A percentile compares a stretch with the other conserved stretches of the same genome.
phyloP scores from a whole-genome alignment of 176 grass and related monocot species.

The Carex scoparia region DNA sequence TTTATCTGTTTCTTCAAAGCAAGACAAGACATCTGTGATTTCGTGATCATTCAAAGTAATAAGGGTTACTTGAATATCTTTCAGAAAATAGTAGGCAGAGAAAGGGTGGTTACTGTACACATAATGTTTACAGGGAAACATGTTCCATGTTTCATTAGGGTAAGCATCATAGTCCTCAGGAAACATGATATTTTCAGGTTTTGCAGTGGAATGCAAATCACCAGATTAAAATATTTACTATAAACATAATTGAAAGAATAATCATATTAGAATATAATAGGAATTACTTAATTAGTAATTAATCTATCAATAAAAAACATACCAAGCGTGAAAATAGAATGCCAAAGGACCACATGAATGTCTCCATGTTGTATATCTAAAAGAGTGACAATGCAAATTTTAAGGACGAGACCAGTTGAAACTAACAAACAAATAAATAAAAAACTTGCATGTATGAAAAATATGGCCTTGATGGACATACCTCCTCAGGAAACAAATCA shows the following conservation, averaged over 20 bases:
- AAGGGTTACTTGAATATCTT: background rate
- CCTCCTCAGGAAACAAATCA: conserved; percentile 89
- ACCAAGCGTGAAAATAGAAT: conserved; percentile 99
- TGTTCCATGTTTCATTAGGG: background rate
- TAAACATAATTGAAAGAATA: background rate
- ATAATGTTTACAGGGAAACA: background rate
- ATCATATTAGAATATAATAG: background rate
- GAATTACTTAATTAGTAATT: background rate
- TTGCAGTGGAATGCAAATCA: background rate
- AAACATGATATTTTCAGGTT: background rate
- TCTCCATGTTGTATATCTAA: conserved; percentile 91
- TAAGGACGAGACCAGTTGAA: background rate
- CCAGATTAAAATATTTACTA: background rate
- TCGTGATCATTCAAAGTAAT: background rate
- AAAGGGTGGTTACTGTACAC: background rate
- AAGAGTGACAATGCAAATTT: conserved; percentile 14
- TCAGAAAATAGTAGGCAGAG: background rate
- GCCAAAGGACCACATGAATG: conserved; percentile 90
- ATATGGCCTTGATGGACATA: conserved; percentile 26
- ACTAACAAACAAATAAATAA: conserved; percentile 10
- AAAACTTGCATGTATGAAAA: background rate
- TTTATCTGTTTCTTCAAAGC: background rate
- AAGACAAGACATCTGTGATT: background rate
- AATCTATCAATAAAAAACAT: conserved; percentile 20
- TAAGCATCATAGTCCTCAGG: background rate